Evolutionary conservation across 2,329 filamentous ascomycete species (phyloP).

Genomic region (Aquanectria penicillioides): DNA sequence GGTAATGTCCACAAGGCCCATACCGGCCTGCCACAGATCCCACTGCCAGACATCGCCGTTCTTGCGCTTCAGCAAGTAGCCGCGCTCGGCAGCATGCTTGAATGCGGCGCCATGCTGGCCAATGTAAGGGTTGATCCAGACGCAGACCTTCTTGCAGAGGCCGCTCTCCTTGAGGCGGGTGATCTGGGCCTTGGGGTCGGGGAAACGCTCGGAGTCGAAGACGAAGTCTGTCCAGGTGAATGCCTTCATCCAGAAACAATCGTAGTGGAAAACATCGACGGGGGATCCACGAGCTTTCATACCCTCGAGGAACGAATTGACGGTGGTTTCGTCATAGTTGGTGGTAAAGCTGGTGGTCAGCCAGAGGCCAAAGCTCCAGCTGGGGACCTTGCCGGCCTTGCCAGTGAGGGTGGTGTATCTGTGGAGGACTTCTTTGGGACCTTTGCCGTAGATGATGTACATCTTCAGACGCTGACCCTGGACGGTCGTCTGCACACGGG

Average conservation of each 20-base stretch:
- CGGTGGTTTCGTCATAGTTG: conserved; percentile 75
- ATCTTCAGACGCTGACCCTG: conserved; percentile 77
- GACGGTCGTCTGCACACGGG: conserved; percentile 74
- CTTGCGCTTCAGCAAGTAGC: conserved; percentile 75
- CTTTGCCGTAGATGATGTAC: conserved; percentile 77
- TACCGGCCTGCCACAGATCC: conserved; percentile 82
- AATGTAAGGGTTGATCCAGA: conserved; percentile 82
- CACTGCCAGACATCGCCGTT: conserved; percentile 79
- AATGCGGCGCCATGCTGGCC: conserved; percentile 76
- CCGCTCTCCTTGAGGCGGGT: conserved; percentile 70
- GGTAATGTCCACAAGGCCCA: conserved; percentile 79
- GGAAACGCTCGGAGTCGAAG: conserved; percentile 75
- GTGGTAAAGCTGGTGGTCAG: conserved; percentile 81
- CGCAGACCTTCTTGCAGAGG: conserved; percentile 71
- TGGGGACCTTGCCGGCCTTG: conserved; percentile 70
- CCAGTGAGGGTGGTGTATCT: conserved; percentile 76
- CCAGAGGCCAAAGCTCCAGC: conserved; percentile 82
- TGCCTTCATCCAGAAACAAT: conserved; percentile 81
- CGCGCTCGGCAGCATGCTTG: conserved; percentile 69
- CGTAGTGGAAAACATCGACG: conserved; percentile 79
- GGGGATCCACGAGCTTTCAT: conserved; percentile 73
- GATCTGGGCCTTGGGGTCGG: conserved; percentile 73
- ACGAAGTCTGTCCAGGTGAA: conserved; percentile 82
- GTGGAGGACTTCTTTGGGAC: conserved; percentile 76
- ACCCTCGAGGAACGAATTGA: conserved; percentile 73